Evolutionary conservation across 805 yeast genomes (phyloP).

Genomic region (Saturnispora mendoncae): DNA sequence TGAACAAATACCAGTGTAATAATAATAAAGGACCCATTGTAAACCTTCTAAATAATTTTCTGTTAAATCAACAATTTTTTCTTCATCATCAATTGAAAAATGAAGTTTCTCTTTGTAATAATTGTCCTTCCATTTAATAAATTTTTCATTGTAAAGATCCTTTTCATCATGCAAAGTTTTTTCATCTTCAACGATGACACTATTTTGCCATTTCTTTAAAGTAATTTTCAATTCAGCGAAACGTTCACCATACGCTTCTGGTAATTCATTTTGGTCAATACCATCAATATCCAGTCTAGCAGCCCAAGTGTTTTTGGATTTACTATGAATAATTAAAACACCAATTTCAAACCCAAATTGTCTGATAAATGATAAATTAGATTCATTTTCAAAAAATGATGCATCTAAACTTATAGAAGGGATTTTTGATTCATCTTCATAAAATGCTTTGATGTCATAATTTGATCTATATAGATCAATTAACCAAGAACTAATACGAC

Average conservation of each 20-base stretch:
- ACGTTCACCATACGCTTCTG: constrained; percentile 53
- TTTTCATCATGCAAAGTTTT: constrained; percentile 43
- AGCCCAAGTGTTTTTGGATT: constrained; percentile 44
- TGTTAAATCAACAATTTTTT: constrained; percentile 51
- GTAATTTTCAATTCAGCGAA: constrained; percentile 41
- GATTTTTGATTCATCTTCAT: constrained; percentile 31
- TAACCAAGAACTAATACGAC: constrained; percentile 45
- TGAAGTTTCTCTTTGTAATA: constrained; percentile 78
- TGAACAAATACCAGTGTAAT: constrained; percentile 83
- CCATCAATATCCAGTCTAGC: constrained; percentile 68
- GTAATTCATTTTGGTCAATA: constrained; percentile 55
- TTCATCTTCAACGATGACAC: constrained; percentile 54
- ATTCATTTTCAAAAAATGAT: constrained; percentile 35
- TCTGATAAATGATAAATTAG: constrained; percentile 52
- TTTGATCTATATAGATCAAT: constrained; percentile 23
- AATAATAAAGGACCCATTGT: constrained; percentile 93
- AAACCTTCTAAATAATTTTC: constrained; percentile 86
- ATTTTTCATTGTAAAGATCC: constrained; percentile 62
- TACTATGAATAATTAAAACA: constrained; percentile 55
- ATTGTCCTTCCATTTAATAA: constrained; percentile 72
- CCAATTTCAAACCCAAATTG: constrained; percentile 60
- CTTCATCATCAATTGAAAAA: constrained; percentile 54
- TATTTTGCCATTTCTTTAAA: constrained; percentile 57
- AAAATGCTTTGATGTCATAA: constrained; percentile 28
- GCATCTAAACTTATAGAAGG: constrained; percentile 41